Base-by-base conservation (phyloP, 805 yeast genomes). In the Metschnikowia shivogae region DNA sequence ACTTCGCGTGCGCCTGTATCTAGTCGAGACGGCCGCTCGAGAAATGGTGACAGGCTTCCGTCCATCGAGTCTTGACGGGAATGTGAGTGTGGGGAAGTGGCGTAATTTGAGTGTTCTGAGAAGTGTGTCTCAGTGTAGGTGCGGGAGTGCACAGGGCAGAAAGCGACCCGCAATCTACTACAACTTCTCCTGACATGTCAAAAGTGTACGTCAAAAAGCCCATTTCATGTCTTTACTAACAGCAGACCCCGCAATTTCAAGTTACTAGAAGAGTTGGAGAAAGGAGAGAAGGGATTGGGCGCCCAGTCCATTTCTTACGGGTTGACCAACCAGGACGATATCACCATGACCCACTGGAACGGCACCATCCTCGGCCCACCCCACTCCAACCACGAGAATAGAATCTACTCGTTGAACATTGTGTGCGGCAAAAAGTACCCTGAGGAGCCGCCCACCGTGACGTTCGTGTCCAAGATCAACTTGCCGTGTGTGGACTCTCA, bases 331-430 rank as follows among this genome's bases (percentile, higher is more conserved):
- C 82, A 85, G 50, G 96, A 87, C 58, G 99, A 93, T 63, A 87
- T 90, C 54, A 73, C 89, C 42, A 88, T 93, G 95, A 86, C 96
- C 9, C 68, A 84, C 58, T 93, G 99, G 99, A 93, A 90, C 67
- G 99, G 97, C 10, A 93, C 99, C 29, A 92, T 93, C 42, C 72
- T 93, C 53, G 99, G 99, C 0, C 99, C 99, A 4, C 99, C 99
- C 30, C 95, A 86, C 59, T 67, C 72, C 11, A 80, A 79, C 24
- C 97, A 92, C 63, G 97, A 90, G 64, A 93, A 93, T 66, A 77
- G 99, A 61, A 93, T 93, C 51, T 93, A 93, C 64, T 83, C 88
- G 30, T 73, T 93, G 45, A 81, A 78, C 43, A 80, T 93, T 39
- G 81, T 80, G 51, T 90, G 97, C 63, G 97, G 89, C 17, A 81